Percentiles rank a stretch among this genome's conserved stretches.
phyloP scores from a whole-genome alignment of 805 yeast genomes.

The Cyberlindnera amylophila region DNA sequence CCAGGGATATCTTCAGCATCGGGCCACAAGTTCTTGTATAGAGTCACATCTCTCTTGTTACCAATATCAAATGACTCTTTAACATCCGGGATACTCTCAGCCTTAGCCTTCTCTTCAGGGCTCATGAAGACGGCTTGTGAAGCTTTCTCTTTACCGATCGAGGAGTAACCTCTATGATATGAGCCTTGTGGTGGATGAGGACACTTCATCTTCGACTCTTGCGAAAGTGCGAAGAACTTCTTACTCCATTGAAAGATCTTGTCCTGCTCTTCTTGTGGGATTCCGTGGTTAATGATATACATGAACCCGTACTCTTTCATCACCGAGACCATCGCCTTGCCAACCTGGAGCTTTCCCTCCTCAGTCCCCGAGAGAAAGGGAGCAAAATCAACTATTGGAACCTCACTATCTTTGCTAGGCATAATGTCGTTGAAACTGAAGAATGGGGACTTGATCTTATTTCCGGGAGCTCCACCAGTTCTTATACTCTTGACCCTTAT shows the following conservation, averaged over 20 bases:
- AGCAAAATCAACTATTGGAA: constrained; percentile 30
- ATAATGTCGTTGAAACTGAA: background rate
- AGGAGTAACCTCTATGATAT: constrained; percentile 29
- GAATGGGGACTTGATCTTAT: too few relatives aligned
- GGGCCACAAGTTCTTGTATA: constrained; percentile 28
- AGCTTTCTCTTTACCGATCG: constrained; percentile 27
- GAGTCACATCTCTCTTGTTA: constrained; percentile 11
- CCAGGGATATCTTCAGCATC: constrained; percentile 25
- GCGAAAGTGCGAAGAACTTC: constrained; percentile 17
- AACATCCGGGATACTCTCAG: constrained; percentile 25
- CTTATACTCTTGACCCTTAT: too few relatives aligned
- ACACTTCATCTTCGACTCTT: constrained; percentile 20
- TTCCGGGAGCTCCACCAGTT: too few relatives aligned
- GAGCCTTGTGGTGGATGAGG: constrained; percentile 27
- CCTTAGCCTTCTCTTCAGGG: constrained; percentile 14
- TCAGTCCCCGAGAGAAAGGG: constrained; percentile 25
- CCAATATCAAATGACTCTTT: constrained; percentile 29
- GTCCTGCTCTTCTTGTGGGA: constrained; percentile 14
- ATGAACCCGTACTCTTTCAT: constrained; percentile 27
- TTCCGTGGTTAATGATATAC: constrained; percentile 26
- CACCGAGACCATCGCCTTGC: constrained; percentile 25
- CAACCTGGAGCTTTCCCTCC: constrained; percentile 23
- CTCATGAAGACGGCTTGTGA: constrained; percentile 27
- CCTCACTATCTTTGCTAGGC: background rate
- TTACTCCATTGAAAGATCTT: constrained; percentile 25